Conservation (phyloP, 1,284 basidiomycete genomes). For the Fereydounia khargensis region DNA sequence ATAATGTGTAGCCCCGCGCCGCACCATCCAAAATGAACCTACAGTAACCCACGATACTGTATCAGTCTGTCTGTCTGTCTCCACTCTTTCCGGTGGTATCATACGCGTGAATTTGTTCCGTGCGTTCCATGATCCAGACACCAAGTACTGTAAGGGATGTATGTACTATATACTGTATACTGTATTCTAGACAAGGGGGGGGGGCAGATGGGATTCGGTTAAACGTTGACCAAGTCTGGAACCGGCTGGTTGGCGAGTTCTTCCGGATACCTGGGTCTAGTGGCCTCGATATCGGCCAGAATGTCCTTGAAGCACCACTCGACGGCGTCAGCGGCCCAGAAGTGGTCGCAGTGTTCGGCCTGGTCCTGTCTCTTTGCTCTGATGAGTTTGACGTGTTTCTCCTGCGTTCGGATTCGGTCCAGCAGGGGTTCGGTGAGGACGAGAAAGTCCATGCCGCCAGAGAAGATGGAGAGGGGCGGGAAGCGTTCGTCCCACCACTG, state of each 20-base stretch:
- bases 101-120: too few species aligned
- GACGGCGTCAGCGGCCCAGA: constrained; percentile 66
- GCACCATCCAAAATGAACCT: too few species aligned
- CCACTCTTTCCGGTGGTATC: too few species aligned
- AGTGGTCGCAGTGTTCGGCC: constrained; percentile 61
- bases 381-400: constrained; percentile 61
- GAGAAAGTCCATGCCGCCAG: constrained; percentile 58
- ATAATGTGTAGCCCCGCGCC: not conserved
- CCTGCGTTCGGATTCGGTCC: constrained; percentile 39
- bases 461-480: constrained; percentile 64
- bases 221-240: too few species aligned
- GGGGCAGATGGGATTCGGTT: too few species aligned
- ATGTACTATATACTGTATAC: too few species aligned
- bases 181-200: too few species aligned
- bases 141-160: too few species aligned
- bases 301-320: constrained; percentile 63
- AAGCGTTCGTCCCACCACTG: constrained; percentile 65
- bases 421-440: constrained; percentile 50
- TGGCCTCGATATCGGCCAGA: constrained; percentile 43
- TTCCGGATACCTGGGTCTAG: constrained; percentile 25
- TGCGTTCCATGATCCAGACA: too few species aligned
- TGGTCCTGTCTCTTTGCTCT: constrained; percentile 62
- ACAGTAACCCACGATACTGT: too few species aligned
- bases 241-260: constrained; percentile 9
- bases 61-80: too few species aligned